A percentile compares a stretch with the other conserved stretches of the same genome.
phyloP scores from a whole-genome alignment of 1,284 basidiomycete genomes.

The Tilletia indica region DNA sequence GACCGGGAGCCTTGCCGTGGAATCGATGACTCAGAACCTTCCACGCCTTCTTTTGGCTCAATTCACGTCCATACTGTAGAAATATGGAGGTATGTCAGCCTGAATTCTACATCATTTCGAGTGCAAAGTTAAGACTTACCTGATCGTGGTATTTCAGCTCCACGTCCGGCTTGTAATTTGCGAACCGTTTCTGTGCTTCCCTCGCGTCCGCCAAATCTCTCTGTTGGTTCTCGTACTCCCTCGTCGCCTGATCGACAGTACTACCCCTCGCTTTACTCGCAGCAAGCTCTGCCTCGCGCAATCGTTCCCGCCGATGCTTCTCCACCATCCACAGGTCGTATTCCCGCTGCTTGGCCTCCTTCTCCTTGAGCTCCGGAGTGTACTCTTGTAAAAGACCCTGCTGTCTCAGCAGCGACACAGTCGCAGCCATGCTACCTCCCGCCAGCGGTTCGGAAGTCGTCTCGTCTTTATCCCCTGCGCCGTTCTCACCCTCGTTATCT shows the following conservation, averaged over 20 bases:
- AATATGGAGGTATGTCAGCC: background rate
- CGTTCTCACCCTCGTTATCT: slow-evolving; percentile 56
- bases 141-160: slow-evolving; percentile 96
- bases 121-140: slow-evolving; percentile 22
- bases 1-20: slow-evolving; percentile 52
- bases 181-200: slow-evolving; percentile 77
- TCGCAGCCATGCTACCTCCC: slow-evolving; percentile 72
- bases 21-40: slow-evolving; percentile 55
- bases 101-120: background rate
- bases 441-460: slow-evolving; percentile 30
- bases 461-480: slow-evolving; percentile 56
- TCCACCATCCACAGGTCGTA: slow-evolving; percentile 87
- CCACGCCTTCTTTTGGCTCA: slow-evolving; percentile 79
- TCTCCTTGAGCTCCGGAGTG: slow-evolving; percentile 68
- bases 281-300: slow-evolving; percentile 75
- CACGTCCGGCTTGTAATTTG: slow-evolving; percentile 92
- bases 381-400: slow-evolving; percentile 80
- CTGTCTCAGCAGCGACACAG: slow-evolving; percentile 80
- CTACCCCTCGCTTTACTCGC: slow-evolving; percentile 43
- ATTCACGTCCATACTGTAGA: slow-evolving; percentile 69
- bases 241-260: slow-evolving; percentile 80
- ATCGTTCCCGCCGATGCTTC: slow-evolving; percentile 71
- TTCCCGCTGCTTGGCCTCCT: slow-evolving; percentile 78
- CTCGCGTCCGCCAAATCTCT: slow-evolving; percentile 88
- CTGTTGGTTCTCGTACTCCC: slow-evolving; percentile 88